A percentile compares a stretch with the other conserved stretches of the same genome.
These are phyloP conservation scores for Podaxis sp. DNA, from an alignment of 768 basidiomycete species.

Conservation along the genomic window DNA sequence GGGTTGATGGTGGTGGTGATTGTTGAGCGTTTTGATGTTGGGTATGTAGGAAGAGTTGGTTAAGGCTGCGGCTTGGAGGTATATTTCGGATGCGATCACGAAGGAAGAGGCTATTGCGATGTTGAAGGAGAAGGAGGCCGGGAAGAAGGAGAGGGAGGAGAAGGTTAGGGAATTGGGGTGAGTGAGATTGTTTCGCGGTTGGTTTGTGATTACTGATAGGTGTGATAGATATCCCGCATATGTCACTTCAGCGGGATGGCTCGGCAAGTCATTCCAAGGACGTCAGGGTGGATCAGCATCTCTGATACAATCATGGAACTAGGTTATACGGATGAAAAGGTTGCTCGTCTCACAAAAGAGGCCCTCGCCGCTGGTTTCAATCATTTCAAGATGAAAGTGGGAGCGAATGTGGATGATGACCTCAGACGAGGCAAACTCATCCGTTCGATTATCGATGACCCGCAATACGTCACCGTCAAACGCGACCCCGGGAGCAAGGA, in stretches of 20 bases:
- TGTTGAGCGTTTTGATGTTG: neutral
- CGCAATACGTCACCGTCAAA: conserved; percentile 61
- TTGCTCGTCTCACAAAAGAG: conserved; percentile 81
- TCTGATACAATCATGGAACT: neutral
- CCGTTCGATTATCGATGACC: conserved; percentile 93
- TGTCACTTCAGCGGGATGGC: conserved; percentile 92
- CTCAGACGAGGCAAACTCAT: conserved; percentile 86
- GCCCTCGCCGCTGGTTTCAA: conserved; percentile 88
- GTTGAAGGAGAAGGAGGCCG: conserved; percentile 72
- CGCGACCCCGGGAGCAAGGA: conserved; percentile 61
- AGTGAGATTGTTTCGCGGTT: conserved; percentile 13
- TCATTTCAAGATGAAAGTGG: conserved; percentile 99
- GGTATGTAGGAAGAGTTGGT: conserved; percentile 69
- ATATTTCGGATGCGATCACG: conserved; percentile 93
- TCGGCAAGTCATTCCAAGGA: conserved; percentile 42
- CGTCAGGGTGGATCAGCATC: neutral
- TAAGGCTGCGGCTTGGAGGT: conserved; percentile 73
- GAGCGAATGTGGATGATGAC: conserved; percentile 78
- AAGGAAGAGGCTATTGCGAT: conserved; percentile 84
- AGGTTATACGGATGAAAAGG: conserved; percentile 93
- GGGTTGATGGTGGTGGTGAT: neutral
- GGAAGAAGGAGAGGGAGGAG: conserved; percentile 77
- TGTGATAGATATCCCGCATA: conserved; percentile 81
- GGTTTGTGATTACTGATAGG: neutral
- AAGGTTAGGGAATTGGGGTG: conserved; percentile 71